A percentile compares a stretch with the other conserved stretches of the same genome.
Evolutionary conservation across 306 rosid genomes (phyloP).

Genomic region (Sophora flavescens): DNA sequence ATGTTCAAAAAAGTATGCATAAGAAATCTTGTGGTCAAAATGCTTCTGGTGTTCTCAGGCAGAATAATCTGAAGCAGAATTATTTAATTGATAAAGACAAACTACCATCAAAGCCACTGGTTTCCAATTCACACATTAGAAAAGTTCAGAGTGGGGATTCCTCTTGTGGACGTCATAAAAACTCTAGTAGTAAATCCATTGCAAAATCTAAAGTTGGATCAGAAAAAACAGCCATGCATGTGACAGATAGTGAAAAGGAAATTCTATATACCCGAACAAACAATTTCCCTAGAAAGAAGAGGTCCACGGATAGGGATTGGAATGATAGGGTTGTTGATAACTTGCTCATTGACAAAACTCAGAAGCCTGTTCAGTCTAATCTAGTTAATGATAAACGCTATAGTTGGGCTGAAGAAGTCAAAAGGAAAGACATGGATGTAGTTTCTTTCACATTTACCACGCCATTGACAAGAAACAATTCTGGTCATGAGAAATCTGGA

Average conservation of each 20-base stretch:
- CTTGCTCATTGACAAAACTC: constrained; percentile 53
- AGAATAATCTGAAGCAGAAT: constrained; percentile 81
- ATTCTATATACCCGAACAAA: constrained; percentile 56
- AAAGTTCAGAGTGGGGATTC: constrained; percentile 55
- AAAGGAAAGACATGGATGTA: constrained; percentile 73
- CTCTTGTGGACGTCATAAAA: constrained; percentile 58
- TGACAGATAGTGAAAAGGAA: constrained; percentile 66
- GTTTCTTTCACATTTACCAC: constrained; percentile 86
- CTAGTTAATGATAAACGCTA: constrained; percentile 42
- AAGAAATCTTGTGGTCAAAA: constrained; percentile 55
- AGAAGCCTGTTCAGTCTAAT: constrained; percentile 54
- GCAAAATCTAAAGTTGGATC: constrained; percentile 62
- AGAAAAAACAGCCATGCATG: constrained; percentile 54
- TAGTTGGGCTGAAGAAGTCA: constrained; percentile 59
- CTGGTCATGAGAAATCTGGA: constrained; percentile 55
- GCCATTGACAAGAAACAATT: constrained; percentile 64
- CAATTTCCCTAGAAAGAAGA: constrained; percentile 69
- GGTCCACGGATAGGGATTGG: constrained; percentile 66
- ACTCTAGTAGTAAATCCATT: constrained; percentile 50
- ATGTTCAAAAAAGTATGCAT: constrained; percentile 54
- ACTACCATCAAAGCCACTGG: constrained; percentile 57
- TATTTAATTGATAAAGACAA: constrained; percentile 56
- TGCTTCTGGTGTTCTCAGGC: constrained; percentile 66
- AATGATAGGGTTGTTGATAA: constrained; percentile 56
- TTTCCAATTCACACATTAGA: constrained; percentile 54